Percentiles rank a stretch among this genome's conserved stretches.
Evolutionary conservation across 805 yeast species (phyloP).

Genomic region (Wickerhamomyces chambardii): DNA sequence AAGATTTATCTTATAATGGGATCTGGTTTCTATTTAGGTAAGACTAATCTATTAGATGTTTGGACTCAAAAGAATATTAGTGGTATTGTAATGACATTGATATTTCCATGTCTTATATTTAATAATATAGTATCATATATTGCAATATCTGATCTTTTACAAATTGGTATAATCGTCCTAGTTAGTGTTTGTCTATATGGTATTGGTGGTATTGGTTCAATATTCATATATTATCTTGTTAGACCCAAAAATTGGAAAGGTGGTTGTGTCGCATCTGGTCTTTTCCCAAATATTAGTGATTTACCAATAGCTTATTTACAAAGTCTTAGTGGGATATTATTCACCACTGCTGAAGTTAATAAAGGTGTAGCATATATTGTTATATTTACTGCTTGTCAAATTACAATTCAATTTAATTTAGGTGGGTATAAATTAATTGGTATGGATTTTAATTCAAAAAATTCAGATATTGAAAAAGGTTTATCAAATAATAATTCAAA

Average conservation of each 20-base stretch:
- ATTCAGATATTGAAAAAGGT: slow-evolving; percentile 14
- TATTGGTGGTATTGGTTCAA: slow-evolving; percentile 40
- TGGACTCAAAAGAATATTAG: slow-evolving; percentile 56
- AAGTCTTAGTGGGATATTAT: slow-evolving; percentile 54
- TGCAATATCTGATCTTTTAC: slow-evolving; percentile 55
- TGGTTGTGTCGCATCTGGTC: slow-evolving; percentile 60
- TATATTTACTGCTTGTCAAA: slow-evolving; percentile 51
- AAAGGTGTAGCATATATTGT: slow-evolving; percentile 81
- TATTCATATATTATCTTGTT: slow-evolving; percentile 12
- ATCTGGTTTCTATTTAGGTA: slow-evolving; percentile 56
- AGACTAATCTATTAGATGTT: slow-evolving; percentile 47
- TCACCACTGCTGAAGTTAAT: slow-evolving; percentile 50
- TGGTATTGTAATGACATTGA: slow-evolving; percentile 49
- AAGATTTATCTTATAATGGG: slow-evolving; percentile 66
- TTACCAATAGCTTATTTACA: slow-evolving; percentile 72
- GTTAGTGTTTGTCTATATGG: slow-evolving; percentile 41
- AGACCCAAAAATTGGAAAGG: slow-evolving; percentile 62
- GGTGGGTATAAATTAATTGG: slow-evolving; percentile 69
- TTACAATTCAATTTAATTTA: slow-evolving; percentile 49
- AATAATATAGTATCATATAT: slow-evolving; percentile 54
- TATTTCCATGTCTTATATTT: slow-evolving; percentile 61
- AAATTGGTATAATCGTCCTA: slow-evolving; percentile 54
- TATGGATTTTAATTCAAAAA: slow-evolving; percentile 44
- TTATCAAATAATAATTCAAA: too few relatives aligned
- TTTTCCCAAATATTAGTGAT: slow-evolving; percentile 69